Percentiles rank a stretch among this genome's conserved stretches.
These are phyloP conservation scores for Acmispon strigosus DNA, from an alignment of 306 rosid genomes.

Conservation along the genomic window DNA sequence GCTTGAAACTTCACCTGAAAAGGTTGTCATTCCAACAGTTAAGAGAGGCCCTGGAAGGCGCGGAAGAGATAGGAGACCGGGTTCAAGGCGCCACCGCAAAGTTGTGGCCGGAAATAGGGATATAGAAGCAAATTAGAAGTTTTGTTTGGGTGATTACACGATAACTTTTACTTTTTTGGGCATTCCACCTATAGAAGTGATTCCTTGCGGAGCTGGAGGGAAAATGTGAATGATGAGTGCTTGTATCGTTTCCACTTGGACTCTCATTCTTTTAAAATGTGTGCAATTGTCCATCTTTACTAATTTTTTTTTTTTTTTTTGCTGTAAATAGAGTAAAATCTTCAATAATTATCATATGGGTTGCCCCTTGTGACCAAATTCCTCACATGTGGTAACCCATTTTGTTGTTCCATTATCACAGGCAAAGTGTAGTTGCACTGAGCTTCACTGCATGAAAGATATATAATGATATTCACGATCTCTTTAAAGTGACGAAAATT, in stretches of 20 bases:
- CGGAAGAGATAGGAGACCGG: conserved; percentile 51
- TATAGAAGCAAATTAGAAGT: conserved; percentile 31
- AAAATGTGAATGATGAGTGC: conserved; percentile 30
- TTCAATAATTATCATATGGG: conserved; percentile 41
- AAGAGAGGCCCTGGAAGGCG: conserved; percentile 50
- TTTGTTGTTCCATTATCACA: conserved; percentile 24
- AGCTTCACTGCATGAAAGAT: background rate
- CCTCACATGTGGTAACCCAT: conserved; percentile 27
- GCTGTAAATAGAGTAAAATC: conserved; percentile 43
- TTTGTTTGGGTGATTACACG: conserved; percentile 34
- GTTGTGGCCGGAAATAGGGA: conserved; percentile 47
- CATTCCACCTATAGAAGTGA: conserved; percentile 24
- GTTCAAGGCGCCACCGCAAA: conserved; percentile 71
- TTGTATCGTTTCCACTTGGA: conserved; percentile 28
- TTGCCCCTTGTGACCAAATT: conserved; percentile 33
- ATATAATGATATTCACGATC: background rate
- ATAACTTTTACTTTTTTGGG: conserved; percentile 21
- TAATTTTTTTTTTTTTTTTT: too few species aligned
- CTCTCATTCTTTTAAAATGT: conserved; percentile 25
- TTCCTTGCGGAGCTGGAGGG: conserved; percentile 34
- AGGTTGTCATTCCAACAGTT: conserved; percentile 15
- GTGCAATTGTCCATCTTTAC: conserved; percentile 23
- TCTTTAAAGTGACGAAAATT: conserved; percentile 10
- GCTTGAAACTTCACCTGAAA: conserved; percentile 27
- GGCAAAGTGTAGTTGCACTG: conserved; percentile 14